Evolutionary conservation across 2,329 filamentous ascomycete genomes (phyloP), one percentile per base, ranked within the genome.

Genomic region (Zymoseptoria tritici): DNA sequence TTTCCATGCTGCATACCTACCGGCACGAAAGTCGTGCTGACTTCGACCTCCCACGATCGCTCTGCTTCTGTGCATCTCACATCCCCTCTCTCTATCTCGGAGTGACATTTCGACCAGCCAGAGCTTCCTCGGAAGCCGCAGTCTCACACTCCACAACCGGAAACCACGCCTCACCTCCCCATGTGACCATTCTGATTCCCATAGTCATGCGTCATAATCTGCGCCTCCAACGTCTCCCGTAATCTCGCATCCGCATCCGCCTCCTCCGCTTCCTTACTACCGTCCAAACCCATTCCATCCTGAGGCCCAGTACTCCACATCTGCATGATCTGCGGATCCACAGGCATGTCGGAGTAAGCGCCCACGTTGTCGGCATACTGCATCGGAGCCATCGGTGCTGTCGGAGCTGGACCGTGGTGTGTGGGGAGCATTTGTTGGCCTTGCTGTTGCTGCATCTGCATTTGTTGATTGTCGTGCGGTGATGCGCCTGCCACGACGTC

Each of bases 301-400:
- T 58, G 49, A 3, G 36, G 36, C 21, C 57, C 51, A 24, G 49
- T 54, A 20, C 7, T 36, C 24, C 19, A 54, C 31, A 63, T 57
- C 31, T 61, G 55, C 78, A 85, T 85, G 54, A 86, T 83, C 46
- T 83, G 83, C 2, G 84, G 83, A 60, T 87, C 84, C 50, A 85
- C 77, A 2, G 83, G 83, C 71, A 85, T 77, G 55, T 81, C 76
- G 50, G 81, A 76, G 60, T 78, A 80, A 53, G 79, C 72, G 22
- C 61, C 57, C 3, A 11, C n/a, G 24, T n/a, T n/a, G 21, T 62
- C 64, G 64, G 69, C n/a, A 67, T 73, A 64, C 49, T 63, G 52
- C 73, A 77, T 59, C 58, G 74, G 70, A 1, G 75, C 71, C 58
- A 74, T 70, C 11, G 72, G 67, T 49, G 69, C 62, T 20, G 61